phyloP scores from a whole-genome alignment of 2,329 filamentous ascomycete species.

The Sodiomyces alkalinus region DNA sequence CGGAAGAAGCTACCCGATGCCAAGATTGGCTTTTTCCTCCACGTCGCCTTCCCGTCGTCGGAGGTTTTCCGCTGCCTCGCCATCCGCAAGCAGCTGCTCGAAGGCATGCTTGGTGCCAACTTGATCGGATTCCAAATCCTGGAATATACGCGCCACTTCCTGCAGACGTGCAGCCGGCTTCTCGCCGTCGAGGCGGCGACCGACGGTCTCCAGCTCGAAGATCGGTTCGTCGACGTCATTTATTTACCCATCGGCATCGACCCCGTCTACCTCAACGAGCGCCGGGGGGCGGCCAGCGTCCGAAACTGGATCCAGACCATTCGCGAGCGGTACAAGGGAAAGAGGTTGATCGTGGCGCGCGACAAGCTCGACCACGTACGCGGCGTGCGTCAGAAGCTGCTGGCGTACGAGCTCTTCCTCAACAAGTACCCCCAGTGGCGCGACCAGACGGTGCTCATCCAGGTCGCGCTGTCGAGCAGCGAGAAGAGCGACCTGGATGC shows the following conservation, averaged over 20 bases:
- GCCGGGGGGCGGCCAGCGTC: slow-evolving; percentile 59
- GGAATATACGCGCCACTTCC: slow-evolving; percentile 86
- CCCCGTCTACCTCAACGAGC: slow-evolving; percentile 55
- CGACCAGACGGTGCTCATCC: slow-evolving; percentile 78
- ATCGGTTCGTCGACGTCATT: slow-evolving; percentile 82
- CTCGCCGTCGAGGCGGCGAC: slow-evolving; percentile 80
- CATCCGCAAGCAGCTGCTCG: slow-evolving; percentile 70
- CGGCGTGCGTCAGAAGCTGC: slow-evolving; percentile 82
- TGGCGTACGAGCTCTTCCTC: slow-evolving; percentile 85
- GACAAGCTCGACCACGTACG: slow-evolving; percentile 91
- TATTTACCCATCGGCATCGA: slow-evolving; percentile 85
- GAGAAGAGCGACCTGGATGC: slow-evolving; percentile 80
- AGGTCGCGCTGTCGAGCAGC: slow-evolving; percentile 81
- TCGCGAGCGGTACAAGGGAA: slow-evolving; percentile 70
- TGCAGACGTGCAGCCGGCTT: slow-evolving; percentile 87
- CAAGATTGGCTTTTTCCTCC: slow-evolving; percentile 90
- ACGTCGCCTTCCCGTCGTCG: slow-evolving; percentile 89
- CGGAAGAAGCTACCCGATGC: slow-evolving; percentile 82
- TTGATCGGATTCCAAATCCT: slow-evolving; percentile 86
- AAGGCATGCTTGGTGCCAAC: slow-evolving; percentile 87
- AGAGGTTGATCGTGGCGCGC: slow-evolving; percentile 79
- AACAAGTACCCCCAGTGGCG: slow-evolving; percentile 87
- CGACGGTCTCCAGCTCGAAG: slow-evolving; percentile 78
- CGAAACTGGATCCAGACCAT: slow-evolving; percentile 66
- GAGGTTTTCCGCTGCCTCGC: slow-evolving; percentile 91